Percentiles rank a stretch among this genome's conserved stretches.
phyloP scores from a whole-genome alignment of 1,284 basidiomycete genomes.

The Cystobasidium pallidum region DNA sequence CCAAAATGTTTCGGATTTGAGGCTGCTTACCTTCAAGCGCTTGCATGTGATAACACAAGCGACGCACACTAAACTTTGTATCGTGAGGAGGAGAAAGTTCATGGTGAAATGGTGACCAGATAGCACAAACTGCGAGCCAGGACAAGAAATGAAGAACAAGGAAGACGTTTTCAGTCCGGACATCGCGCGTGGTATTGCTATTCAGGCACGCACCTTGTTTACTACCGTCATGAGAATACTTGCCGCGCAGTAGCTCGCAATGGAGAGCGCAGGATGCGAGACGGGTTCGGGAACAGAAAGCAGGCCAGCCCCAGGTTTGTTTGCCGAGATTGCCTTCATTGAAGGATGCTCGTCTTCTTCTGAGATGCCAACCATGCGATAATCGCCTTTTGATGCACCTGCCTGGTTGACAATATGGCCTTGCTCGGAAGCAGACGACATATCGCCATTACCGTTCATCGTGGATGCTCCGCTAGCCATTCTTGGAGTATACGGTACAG shows the following conservation, averaged over 20 bases:
- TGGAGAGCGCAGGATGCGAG: slow-evolving; percentile 45
- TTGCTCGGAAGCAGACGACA: not conserved
- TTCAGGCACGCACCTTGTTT: slow-evolving; percentile 75
- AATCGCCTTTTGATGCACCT: slow-evolving; percentile 21
- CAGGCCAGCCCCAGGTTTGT: slow-evolving; percentile 20
- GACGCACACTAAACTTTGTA: slow-evolving; percentile 86
- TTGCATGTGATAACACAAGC: slow-evolving; percentile 75
- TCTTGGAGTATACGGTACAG: not conserved
- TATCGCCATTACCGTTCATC: slow-evolving; percentile 17
- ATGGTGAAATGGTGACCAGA: slow-evolving; percentile 92
- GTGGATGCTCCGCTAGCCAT: slow-evolving; percentile 11
- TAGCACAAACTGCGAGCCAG: slow-evolving; percentile 75
- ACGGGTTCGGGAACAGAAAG: slow-evolving; percentile 24
- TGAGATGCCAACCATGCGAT: slow-evolving; percentile 27
- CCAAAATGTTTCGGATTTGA: too few species aligned
- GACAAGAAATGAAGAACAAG: not conserved
- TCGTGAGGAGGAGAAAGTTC: slow-evolving; percentile 91
- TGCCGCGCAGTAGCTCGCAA: slow-evolving; percentile 71
- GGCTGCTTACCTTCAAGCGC: slow-evolving; percentile 63
- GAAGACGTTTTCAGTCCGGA: too few species aligned
- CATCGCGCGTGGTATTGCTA: too few species aligned
- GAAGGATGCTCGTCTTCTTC: slow-evolving; percentile 30
- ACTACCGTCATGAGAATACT: slow-evolving; percentile 98
- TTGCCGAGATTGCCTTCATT: slow-evolving; percentile 5
- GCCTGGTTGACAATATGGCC: slow-evolving; percentile 21